phyloP scores from a whole-genome alignment of 1,139 yeast genomes.

The Geotrichum cucujoidarum region DNA sequence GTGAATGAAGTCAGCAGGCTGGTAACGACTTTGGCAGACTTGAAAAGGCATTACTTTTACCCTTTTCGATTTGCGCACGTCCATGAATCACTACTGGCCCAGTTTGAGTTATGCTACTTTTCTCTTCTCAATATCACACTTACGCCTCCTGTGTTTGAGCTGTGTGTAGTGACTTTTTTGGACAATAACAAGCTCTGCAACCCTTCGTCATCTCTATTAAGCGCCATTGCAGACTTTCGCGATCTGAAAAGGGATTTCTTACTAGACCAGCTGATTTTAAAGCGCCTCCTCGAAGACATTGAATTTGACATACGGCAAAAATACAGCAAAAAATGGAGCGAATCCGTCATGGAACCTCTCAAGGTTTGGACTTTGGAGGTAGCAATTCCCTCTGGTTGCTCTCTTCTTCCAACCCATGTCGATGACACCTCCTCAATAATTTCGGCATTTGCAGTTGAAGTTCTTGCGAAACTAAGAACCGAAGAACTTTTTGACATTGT shows the following conservation, averaged over 20 bases:
- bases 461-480: slow-evolving; percentile 41
- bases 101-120: slow-evolving; percentile 17
- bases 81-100: slow-evolving; percentile 20
- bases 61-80: slow-evolving; percentile 26
- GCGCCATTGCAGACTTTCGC: slow-evolving; percentile 13
- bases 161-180: slow-evolving; percentile 15
- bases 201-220: slow-evolving; percentile 10
- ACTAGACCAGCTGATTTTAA: slow-evolving; percentile 20
- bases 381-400: slow-evolving; percentile 14
- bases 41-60: slow-evolving; percentile 25
- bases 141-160: slow-evolving; percentile 2
- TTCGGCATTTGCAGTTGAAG: slow-evolving; percentile 16
- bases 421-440: slow-evolving; percentile 14
- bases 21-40: slow-evolving; percentile 21
- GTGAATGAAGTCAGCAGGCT: slow-evolving; percentile 1
- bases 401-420: slow-evolving; percentile 13
- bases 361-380: slow-evolving; percentile 20
- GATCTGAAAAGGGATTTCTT: slow-evolving; percentile 18
- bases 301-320: slow-evolving; percentile 8
- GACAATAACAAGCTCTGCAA: slow-evolving; percentile 18
- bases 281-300: slow-evolving; percentile 17
- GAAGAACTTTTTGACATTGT: slow-evolving; percentile 64
- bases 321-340: slow-evolving; percentile 22
- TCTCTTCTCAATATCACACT: slow-evolving; percentile 11
- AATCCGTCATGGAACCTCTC: slow-evolving; percentile 21